phyloP scores from a whole-genome alignment of 495 filamentous ascomycete species.

The Tricharina praecox region DNA sequence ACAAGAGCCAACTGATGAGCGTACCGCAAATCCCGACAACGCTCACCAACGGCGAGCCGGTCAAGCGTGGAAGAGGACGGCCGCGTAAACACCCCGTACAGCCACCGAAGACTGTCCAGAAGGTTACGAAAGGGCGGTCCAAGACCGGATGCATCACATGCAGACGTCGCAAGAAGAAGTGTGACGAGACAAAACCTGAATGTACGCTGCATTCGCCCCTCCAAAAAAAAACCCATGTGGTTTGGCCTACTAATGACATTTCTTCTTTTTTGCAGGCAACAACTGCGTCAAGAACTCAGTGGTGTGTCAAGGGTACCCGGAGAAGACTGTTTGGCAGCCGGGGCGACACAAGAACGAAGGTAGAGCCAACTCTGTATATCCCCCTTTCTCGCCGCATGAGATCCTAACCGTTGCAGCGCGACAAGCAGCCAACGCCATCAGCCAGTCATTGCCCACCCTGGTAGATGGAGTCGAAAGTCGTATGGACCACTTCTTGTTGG shows the following conservation, averaged over 20 bases:
- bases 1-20: constrained; percentile 9
- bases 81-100: constrained; percentile 68
- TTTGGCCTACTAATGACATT: constrained; percentile 17
- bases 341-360: constrained; percentile 25
- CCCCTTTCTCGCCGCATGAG: neutral
- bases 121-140: constrained; percentile 69
- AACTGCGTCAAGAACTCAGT: constrained; percentile 92
- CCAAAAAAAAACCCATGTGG: no score
- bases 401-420: neutral
- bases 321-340: constrained; percentile 64
- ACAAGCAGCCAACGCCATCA: neutral
- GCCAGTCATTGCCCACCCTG: constrained; percentile 44
- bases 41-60: constrained; percentile 8
- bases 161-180: constrained; percentile 88
- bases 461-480: constrained; percentile 77
- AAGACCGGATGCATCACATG: constrained; percentile 93
- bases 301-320: constrained; percentile 83
- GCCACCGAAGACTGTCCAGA: constrained; percentile 38
- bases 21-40: constrained; percentile 16
- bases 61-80: constrained; percentile 52
- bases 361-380: constrained; percentile 16
- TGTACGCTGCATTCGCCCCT: constrained; percentile 38
- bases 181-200: constrained; percentile 79
- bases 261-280: constrained; percentile 41
- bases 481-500: constrained; percentile 65